Base-by-base conservation (phyloP, 2,329 filamentous ascomycete genomes). In the Simplicillium aogashimaense region DNA sequence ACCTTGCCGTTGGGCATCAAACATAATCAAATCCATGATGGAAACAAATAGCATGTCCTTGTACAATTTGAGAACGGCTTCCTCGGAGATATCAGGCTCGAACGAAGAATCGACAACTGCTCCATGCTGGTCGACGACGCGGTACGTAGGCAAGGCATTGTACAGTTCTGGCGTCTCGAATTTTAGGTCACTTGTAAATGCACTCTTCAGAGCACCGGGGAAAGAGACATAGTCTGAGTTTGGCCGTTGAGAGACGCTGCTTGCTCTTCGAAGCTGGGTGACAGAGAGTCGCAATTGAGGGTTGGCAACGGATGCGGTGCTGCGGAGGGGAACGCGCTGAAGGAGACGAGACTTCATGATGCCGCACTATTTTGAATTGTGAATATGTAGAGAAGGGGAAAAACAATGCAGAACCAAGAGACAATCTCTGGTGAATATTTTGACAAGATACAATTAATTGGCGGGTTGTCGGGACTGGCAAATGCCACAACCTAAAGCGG, bases 1-100 rank as follows among this genome's bases (percentile, higher is more conserved):
- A n/a, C 89, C 89, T 63, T 98, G 92, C 35, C 92, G 74, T 63
- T 98, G 92, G 1, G 92, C 89, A 55, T 98, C 92, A 55, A 95
- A 95, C 89, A 97, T 97, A 58, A 97, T 85, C 41, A 94, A 62
- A 57, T 98, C 92, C 87, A 98, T 92, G 50, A 97, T 84, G 41
- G 83, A 79, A 9, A 81, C 67, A 29, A 69, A 73, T 9, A 83
- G 53, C 80, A 84, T 83, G 51, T 80, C 75, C 43, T 65, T 71
- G 59, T 82, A 82, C 38, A 80, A 61, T 54, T 76, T 73, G 40
- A 77, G 54, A 11, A 79, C 65, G 47, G 72, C 64, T 38, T 73
- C 69, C 39, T 92, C 79, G 32, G 72, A 69, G 2, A 92, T 76
- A 53, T 89, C 81, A 0, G 79, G 76, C 38, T 71, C 67, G 53